Evolutionary conservation across 768 basidiomycete species (phyloP).

Genomic region (Rhizopogon salebrosus): DNA sequence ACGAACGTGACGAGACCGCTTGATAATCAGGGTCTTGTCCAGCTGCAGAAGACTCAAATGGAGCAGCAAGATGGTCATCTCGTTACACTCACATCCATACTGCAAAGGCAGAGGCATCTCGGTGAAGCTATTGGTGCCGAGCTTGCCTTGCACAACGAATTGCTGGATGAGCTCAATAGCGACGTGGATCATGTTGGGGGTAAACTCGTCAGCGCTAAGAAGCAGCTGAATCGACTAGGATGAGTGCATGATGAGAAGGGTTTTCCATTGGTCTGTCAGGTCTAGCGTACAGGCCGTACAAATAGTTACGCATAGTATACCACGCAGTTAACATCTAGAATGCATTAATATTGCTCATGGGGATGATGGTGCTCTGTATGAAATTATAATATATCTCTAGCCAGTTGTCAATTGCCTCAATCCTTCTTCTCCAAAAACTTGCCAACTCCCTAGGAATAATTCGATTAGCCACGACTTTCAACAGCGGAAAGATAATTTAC

Average conservation of each 20-base stretch:
- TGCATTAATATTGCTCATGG: conserved; percentile 12
- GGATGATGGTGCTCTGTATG: conserved; percentile 1
- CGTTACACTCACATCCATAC: conserved; percentile 72
- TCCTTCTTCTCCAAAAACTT: conserved; percentile 38
- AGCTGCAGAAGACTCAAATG: conserved; percentile 77
- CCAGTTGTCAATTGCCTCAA: conserved; percentile 3
- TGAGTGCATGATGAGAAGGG: conserved; percentile 24
- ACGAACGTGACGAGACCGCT: conserved; percentile 83
- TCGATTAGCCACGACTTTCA: conserved; percentile 11
- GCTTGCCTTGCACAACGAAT: conserved; percentile 76
- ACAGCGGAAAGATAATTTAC: conserved; percentile 32
- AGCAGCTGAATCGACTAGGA: conserved; percentile 75
- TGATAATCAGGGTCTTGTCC: conserved; percentile 76
- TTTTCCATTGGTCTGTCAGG: conserved; percentile 2
- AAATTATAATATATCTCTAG: conserved; percentile 22
- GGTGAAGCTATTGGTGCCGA: conserved; percentile 85
- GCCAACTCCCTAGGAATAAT: conserved; percentile 49
- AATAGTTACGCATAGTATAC: conserved; percentile 17
- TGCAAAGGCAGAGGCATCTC: conserved; percentile 80
- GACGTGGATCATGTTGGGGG: conserved; percentile 75
- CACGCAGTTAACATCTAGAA: conserved; percentile 11
- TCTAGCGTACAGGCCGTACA: too few relatives aligned
- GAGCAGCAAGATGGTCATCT: conserved; percentile 81
- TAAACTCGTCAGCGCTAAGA: conserved; percentile 77
- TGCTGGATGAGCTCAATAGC: conserved; percentile 72